Base-by-base conservation (phyloP, 805 yeast species). In the Teunomyces funiuensis region DNA sequence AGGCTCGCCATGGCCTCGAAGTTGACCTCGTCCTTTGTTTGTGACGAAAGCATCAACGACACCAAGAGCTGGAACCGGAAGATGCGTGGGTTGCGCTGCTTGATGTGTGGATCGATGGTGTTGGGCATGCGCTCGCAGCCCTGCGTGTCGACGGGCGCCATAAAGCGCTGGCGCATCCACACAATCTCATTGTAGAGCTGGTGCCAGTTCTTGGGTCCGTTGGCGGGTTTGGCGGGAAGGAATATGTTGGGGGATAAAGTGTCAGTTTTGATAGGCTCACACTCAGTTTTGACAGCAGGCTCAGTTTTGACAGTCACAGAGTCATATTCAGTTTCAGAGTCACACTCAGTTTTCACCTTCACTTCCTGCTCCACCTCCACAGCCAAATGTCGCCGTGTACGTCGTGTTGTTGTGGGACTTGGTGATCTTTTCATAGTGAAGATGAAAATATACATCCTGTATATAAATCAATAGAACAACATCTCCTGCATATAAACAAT, bases 11-110 rank as follows among this genome's bases (percentile, higher is more conserved):
- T 84, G 0, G 93, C 95, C 30, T 74, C 75, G 40, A 73, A 85
- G 46, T 88, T 90, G 36, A 83, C 79, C 58, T 88, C 96, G 60
- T 90, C 98, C 56, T 85, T 89, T 2, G 98, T 90, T 52, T 90
- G 97, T 0, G 97, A 77, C 7, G 96, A 86, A 22, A 90, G 77
- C 90, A 90, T 86, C 39, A 90, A 70, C 3, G 96, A 82, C 0
- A 89, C 71, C 25, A 90, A 69, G 26, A 87, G 68, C 59, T 89
- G 97, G 54, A 83, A 83, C 37, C 97, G 70, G 54, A 63, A 78
- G 1, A 61, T 49, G 13, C 57, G 55, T 1, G 80, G 79, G 20
- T 65, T 58, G 0, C 27, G 39, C 6, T 36, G 31, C 23, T 55
- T 63, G 6, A 74, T 40, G 6, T 55, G 53, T 2, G 71, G 71